Conservation (phyloP, 2,329 filamentous ascomycete species). For the Diaporthe ampelina region DNA sequence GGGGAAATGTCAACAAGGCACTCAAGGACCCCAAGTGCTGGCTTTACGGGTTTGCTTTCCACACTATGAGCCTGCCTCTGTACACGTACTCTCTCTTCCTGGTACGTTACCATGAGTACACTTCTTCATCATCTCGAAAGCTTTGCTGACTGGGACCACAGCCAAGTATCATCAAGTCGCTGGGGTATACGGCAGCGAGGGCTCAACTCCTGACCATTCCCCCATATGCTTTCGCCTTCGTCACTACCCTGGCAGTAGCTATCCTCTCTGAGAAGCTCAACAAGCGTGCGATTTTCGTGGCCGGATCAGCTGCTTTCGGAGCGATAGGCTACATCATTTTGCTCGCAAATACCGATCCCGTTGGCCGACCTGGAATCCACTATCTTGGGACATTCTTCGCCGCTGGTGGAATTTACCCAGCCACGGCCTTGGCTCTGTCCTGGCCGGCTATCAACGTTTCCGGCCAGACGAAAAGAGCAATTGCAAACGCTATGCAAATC, state of each 20-base stretch:
- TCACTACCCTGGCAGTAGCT: conserved; percentile 71
- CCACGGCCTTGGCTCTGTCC: conserved; percentile 72
- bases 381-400: conserved; percentile 75
- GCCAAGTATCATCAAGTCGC: conserved; percentile 67
- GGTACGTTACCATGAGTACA: conserved; percentile 49
- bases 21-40: conserved; percentile 78
- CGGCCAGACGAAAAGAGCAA: conserved; percentile 77
- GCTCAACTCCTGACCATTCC: conserved; percentile 74
- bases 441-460: conserved; percentile 82
- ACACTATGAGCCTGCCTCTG: conserved; percentile 77
- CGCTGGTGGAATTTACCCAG: conserved; percentile 77
- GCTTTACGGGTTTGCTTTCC: conserved; percentile 80
- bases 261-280: conserved; percentile 70
- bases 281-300: conserved; percentile 74
- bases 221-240: conserved; percentile 73
- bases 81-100: conserved; percentile 70
- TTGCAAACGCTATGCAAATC: conserved; percentile 79
- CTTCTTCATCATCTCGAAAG: background rate
- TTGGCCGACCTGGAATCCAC: conserved; percentile 65
- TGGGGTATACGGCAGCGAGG: conserved; percentile 66
- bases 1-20: conserved; percentile 74
- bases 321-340: conserved; percentile 75
- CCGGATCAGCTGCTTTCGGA: conserved; percentile 67
- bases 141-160: conserved; percentile 35
- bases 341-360: conserved; percentile 63